Evolutionary conservation across 1,284 basidiomycete genomes (phyloP).

Genomic region (Irpex rosettiformis): DNA sequence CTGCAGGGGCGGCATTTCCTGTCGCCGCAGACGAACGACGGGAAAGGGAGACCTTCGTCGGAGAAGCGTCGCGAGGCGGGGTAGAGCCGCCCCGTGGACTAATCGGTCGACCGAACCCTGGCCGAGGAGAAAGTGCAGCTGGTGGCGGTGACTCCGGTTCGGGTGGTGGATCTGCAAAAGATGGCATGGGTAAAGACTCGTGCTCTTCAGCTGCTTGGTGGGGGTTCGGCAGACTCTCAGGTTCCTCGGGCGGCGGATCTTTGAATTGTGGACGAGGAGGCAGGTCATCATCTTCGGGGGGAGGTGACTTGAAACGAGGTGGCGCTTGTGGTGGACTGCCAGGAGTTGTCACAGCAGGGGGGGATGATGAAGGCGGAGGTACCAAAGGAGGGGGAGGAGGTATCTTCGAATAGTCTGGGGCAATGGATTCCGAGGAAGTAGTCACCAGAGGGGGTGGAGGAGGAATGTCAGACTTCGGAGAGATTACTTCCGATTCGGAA

Average conservation of each 20-base stretch:
- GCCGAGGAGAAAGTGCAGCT: constrained; percentile 30
- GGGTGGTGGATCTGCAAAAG: constrained; percentile 28
- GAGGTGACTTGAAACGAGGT: constrained; percentile 36
- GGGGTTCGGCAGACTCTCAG: constrained; percentile 32
- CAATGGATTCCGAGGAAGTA: neutral
- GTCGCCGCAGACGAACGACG: constrained; percentile 30
- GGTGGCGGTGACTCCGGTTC: constrained; percentile 23
- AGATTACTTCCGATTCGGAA: constrained; percentile 14
- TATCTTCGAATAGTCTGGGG: constrained; percentile 16
- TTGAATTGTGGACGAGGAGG: constrained; percentile 50
- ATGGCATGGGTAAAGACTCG: constrained; percentile 16
- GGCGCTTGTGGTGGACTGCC: constrained; percentile 17
- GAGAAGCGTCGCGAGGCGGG: constrained; percentile 21
- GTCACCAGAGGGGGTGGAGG: constrained; percentile 19
- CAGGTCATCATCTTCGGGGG: constrained; percentile 36
- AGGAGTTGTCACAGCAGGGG: constrained; percentile 3
- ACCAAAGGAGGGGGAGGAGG: constrained; percentile 38
- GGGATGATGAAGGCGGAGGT: constrained; percentile 16
- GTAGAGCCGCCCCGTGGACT: constrained; percentile 9
- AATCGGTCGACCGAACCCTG: constrained; percentile 20
- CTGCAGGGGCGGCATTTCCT: constrained; percentile 44
- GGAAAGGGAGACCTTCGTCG: constrained; percentile 26
- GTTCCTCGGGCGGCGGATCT: constrained; percentile 38
- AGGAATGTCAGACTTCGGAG: constrained; percentile 10
- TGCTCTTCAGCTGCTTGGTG: constrained; percentile 32